A percentile compares a stretch with the other conserved stretches of the same genome.
These are phyloP conservation scores for Neodidymelliopsis sp. DNA, from an alignment of 2,329 filamentous ascomycete species.

Conservation along the genomic window DNA sequence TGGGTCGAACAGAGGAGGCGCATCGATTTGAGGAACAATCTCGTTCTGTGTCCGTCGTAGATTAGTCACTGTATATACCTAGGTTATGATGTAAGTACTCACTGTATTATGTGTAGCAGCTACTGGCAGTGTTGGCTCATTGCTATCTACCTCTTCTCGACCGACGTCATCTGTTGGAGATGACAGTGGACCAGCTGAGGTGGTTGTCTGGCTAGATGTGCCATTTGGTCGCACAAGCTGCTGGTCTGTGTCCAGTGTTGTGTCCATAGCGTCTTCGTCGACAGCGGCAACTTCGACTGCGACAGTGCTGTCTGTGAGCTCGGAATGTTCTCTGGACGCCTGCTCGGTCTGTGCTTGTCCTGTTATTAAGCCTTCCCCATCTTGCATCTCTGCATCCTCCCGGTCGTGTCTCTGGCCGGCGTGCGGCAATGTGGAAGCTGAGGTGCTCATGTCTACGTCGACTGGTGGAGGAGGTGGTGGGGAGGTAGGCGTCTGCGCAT, in stretches of 20 bases:
- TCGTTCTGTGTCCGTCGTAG: constrained; percentile 23
- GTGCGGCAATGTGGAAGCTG: constrained; percentile 40
- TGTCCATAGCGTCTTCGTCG: constrained; percentile 52
- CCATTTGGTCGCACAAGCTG: constrained; percentile 33
- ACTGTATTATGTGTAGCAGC: constrained; percentile 21
- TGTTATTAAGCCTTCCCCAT: constrained; percentile 32
- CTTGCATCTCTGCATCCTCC: constrained; percentile 47
- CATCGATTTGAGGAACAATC: constrained; percentile 24
- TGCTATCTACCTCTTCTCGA: constrained; percentile 15
- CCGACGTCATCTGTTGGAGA: constrained; percentile 23
- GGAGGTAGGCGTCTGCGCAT: constrained; percentile 37
- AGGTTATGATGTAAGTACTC: constrained; percentile 9
- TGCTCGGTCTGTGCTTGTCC: constrained; percentile 15
- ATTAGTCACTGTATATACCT: constrained; percentile 16
- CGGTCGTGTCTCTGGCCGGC: constrained; percentile 48
- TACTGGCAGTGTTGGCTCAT: constrained; percentile 17
- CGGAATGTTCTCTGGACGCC: constrained; percentile 7
- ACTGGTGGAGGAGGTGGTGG: constrained; percentile 34
- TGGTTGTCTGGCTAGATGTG: constrained; percentile 21
- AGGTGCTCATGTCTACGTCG: constrained; percentile 47
- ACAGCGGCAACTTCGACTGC: constrained; percentile 40
- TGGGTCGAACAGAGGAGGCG: constrained; percentile 33
- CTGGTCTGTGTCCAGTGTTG: constrained; percentile 43
- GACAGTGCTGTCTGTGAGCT: constrained; percentile 25
- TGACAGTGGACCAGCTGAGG: constrained; percentile 20